phyloP scores from a whole-genome alignment of 345 rosid genomes.

The Camelina hispida region DNA sequence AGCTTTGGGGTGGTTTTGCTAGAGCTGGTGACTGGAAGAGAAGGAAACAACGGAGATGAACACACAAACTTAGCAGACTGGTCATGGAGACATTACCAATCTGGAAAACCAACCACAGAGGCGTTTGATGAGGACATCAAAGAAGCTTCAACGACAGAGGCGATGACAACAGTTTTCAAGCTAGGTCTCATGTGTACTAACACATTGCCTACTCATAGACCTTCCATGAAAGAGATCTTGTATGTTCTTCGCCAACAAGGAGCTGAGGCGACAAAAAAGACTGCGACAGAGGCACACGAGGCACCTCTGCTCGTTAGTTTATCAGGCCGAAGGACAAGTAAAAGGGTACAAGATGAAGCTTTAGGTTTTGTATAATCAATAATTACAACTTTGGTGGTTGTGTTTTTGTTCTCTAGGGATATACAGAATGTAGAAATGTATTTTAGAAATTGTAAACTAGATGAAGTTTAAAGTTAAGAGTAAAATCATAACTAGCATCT shows the following conservation, averaged over 20 bases:
- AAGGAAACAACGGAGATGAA: conserved; percentile 67
- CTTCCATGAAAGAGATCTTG: conserved; percentile 83
- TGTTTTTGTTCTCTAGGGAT: not conserved
- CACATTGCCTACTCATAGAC: conserved; percentile 59
- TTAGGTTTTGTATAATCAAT: conserved; percentile 41
- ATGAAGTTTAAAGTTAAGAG: too few relatives aligned
- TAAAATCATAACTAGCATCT: not conserved
- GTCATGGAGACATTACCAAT: conserved; percentile 72
- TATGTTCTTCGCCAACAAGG: conserved; percentile 59
- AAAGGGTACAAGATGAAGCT: conserved; percentile 37
- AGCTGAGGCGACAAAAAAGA: conserved; percentile 5
- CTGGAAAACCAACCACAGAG: conserved; percentile 54
- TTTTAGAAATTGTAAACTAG: not conserved
- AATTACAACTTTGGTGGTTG: conserved; percentile 22
- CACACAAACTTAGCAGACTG: conserved; percentile 78
- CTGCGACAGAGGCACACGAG: conserved; percentile 34
- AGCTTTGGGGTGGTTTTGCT: conserved; percentile 94
- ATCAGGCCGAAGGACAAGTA: conserved; percentile 40
- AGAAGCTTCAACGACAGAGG: conserved; percentile 52
- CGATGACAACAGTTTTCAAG: conserved; percentile 67
- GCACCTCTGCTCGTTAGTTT: conserved; percentile 37
- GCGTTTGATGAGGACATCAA: conserved; percentile 64
- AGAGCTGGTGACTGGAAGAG: conserved; percentile 84
- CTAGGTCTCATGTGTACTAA: conserved; percentile 74
- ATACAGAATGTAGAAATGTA: conserved; percentile 11